These are phyloP conservation scores for Tuber melanosporum DNA, from an alignment of 495 filamentous ascomycete genomes.

Conservation along the genomic window DNA sequence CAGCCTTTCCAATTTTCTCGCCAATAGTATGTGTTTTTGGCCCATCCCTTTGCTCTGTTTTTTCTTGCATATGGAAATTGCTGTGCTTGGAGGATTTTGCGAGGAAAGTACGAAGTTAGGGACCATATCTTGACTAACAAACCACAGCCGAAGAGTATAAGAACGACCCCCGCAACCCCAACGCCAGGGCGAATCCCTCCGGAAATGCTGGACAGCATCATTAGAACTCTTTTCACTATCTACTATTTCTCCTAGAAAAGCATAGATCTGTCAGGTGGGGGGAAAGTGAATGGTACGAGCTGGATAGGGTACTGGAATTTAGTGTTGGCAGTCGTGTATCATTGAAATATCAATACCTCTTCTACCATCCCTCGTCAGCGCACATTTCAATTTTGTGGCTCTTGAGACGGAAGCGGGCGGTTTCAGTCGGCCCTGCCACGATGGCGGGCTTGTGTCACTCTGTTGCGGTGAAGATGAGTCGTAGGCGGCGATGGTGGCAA, in stretches of 20 bases:
- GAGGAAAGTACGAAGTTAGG: neutral
- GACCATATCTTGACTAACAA: neutral
- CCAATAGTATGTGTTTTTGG: constrained; percentile 57
- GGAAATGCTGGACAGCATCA: neutral
- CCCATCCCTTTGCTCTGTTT: constrained; percentile 14
- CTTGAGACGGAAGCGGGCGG: neutral
- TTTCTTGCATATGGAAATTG: neutral
- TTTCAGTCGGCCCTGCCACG: neutral
- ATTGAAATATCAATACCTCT: constrained; percentile 3
- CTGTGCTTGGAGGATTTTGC: neutral
- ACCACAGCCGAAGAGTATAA: constrained; percentile 76
- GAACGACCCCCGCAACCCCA: constrained; percentile 89
- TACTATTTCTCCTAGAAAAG: neutral
- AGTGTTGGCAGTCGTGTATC: neutral
- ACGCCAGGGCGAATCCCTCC: constrained; percentile 11
- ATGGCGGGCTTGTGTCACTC: neutral
- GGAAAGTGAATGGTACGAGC: neutral
- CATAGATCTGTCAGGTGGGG: neutral
- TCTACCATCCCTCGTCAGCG: neutral
- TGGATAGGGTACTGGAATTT: neutral
- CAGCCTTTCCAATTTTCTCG: constrained; percentile 61
- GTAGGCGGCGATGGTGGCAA: neutral
- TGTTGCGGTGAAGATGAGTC: neutral
- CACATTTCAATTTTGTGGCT: neutral
- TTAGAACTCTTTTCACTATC: neutral